phyloP scores from a whole-genome alignment of 139 green algal species.

The Chlorella sp. region DNA sequence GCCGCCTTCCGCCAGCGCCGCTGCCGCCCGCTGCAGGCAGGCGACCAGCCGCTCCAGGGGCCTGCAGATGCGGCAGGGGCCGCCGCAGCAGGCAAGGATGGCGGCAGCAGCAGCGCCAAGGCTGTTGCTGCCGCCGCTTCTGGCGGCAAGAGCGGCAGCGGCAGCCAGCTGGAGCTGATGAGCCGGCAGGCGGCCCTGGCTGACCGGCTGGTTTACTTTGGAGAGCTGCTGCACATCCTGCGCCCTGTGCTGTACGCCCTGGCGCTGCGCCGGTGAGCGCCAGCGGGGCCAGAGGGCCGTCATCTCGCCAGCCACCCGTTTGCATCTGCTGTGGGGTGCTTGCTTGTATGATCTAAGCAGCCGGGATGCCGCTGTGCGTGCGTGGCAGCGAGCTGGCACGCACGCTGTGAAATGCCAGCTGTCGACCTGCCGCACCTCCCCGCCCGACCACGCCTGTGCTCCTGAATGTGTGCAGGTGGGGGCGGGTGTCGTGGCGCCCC shows the following conservation, averaged over 20 bases:
- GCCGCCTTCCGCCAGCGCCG: slow-evolving; percentile 39
- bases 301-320: too few species aligned
- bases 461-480: slow-evolving; percentile 42
- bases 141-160: not conserved
- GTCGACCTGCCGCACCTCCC: too few species aligned
- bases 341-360: too few species aligned
- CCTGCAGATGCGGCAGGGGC: not conserved
- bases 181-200: slow-evolving; percentile 30
- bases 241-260: slow-evolving; percentile 75
- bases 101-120: not conserved
- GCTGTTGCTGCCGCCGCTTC: not conserved
- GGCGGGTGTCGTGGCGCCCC: slow-evolving; percentile 60
- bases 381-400: too few species aligned
- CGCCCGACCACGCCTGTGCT: too few species aligned
- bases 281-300: too few species aligned
- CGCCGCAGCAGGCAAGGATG: not conserved
- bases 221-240: slow-evolving; percentile 76
- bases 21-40: not conserved
- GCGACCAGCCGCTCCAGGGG: not conserved
- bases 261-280: slow-evolving; percentile 57
- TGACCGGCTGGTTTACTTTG: slow-evolving; percentile 53
- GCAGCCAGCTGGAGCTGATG: not conserved
- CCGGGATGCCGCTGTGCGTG: too few species aligned
- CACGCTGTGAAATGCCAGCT: too few species aligned
- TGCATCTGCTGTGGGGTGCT: too few species aligned